These are phyloP conservation scores for Iris pallida DNA, from an alignment of 116 monocot genomes.

Conservation along the genomic window DNA sequence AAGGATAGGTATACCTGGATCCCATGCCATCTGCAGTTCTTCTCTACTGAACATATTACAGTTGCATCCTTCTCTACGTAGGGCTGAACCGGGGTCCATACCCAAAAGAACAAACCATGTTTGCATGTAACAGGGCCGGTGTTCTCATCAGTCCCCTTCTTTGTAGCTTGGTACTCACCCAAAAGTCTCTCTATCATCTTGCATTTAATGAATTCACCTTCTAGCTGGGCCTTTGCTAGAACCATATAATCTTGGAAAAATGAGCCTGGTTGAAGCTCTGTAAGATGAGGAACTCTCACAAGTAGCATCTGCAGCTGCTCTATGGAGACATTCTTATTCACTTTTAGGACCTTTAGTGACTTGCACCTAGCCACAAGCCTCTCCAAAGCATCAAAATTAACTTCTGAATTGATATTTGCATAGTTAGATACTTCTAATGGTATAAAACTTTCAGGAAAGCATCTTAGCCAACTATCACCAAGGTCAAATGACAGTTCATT, in stretches of 20 bases:
- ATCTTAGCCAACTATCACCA: conserved; percentile 45
- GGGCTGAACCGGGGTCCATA: too few species aligned
- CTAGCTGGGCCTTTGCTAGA: conserved; percentile 25
- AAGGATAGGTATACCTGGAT: too few species aligned
- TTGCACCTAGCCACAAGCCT: conserved; percentile 37
- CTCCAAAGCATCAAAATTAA: conserved; percentile 38
- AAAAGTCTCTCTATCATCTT: conserved; percentile 30
- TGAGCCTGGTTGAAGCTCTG: conserved; percentile 33
- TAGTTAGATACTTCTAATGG: conserved; percentile 35
- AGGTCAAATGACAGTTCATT: too few species aligned
- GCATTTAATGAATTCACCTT: conserved; percentile 35
- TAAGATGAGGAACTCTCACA: conserved; percentile 28
- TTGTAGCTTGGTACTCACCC: too few species aligned
- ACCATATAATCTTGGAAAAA: conserved; percentile 28
- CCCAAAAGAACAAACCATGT: too few species aligned
- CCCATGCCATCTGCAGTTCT: too few species aligned
- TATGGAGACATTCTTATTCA: conserved; percentile 30
- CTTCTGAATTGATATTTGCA: conserved; percentile 38
- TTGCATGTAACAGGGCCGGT: too few species aligned
- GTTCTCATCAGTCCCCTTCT: too few species aligned
- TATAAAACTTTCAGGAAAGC: conserved; percentile 38
- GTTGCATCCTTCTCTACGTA: too few species aligned
- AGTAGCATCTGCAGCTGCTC: conserved; percentile 32
- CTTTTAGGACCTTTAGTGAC: conserved; percentile 38
- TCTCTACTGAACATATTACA: too few species aligned